Conservation (phyloP, 768 basidiomycete species). For the Boletus subparvulus region DNA sequence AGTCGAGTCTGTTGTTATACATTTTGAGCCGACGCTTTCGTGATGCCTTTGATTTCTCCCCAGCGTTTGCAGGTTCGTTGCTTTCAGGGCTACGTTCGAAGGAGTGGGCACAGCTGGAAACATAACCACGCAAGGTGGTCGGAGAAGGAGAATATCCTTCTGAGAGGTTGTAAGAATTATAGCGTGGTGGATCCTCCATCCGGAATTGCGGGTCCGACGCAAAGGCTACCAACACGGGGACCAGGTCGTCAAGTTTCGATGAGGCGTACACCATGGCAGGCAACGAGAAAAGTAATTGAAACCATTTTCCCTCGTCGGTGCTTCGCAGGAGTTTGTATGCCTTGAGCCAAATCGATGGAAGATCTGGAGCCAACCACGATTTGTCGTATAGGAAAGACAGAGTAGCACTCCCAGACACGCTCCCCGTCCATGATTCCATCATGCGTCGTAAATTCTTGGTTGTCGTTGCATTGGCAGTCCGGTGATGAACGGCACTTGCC, state of each 20-base stretch:
- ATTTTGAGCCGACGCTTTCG: background rate
- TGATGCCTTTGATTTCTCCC: background rate
- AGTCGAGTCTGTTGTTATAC: background rate
- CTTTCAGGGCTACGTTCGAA: constrained; percentile 11
- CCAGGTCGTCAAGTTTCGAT: constrained; percentile 12
- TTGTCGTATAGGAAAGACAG: constrained; percentile 25
- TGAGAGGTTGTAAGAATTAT: constrained; percentile 7
- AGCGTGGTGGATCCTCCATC: constrained; percentile 10
- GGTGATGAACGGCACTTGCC: background rate
- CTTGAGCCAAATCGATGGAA: constrained; percentile 27
- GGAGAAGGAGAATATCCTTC: constrained; percentile 6
- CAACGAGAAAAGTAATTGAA: constrained; percentile 31
- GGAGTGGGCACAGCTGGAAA: background rate
- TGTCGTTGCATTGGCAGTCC: background rate
- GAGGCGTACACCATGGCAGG: constrained; percentile 32
- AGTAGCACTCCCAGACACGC: background rate
- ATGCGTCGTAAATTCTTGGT: background rate
- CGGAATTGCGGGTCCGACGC: constrained; percentile 13
- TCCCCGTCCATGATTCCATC: constrained; percentile 8
- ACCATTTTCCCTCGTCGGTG: constrained; percentile 8
- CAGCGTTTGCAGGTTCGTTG: background rate
- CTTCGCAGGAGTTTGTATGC: constrained; percentile 28
- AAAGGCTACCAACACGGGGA: constrained; percentile 23
- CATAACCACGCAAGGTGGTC: background rate
- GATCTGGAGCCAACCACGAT: constrained; percentile 28